Percentiles rank a stretch among this genome's conserved stretches.
These are phyloP conservation scores for Berberis thunbergii DNA, from an alignment of 164 flowering plant species.

Conservation along the genomic window DNA sequence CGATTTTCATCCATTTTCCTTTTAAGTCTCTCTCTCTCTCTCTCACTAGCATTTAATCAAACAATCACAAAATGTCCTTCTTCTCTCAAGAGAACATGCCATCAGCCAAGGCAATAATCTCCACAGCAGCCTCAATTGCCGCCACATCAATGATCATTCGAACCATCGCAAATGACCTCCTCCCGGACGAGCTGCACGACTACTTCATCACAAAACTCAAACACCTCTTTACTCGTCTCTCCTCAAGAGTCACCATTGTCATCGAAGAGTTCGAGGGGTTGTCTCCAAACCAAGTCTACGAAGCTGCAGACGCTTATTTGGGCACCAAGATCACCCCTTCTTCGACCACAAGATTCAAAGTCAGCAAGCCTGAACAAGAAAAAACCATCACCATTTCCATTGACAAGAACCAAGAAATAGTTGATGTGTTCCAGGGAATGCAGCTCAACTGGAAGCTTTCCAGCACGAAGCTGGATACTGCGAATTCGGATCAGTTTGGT, in stretches of 20 bases:
- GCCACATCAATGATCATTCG: conserved; percentile 38
- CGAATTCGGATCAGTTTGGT: not conserved
- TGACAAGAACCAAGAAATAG: conserved; percentile 15
- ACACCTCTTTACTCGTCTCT: not conserved
- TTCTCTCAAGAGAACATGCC: conserved; percentile 7
- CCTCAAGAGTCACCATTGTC: conserved; percentile 6
- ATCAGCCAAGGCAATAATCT: conserved; percentile 21
- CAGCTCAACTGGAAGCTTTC: conserved; percentile 11
- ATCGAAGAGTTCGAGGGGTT: conserved; percentile 37
- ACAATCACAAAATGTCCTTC: too few species aligned
- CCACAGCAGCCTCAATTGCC: conserved; percentile 38
- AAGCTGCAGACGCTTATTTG: conserved; percentile 29
- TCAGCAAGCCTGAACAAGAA: conserved; percentile 22
- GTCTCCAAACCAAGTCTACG: conserved; percentile 25
- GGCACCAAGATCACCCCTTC: conserved; percentile 21
- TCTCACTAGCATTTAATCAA: too few species aligned
- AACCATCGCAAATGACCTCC: conserved; percentile 27
- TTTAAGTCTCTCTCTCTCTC: too few species aligned
- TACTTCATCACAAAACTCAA: conserved; percentile 15
- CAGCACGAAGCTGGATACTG: too few species aligned
- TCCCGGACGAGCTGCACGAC: conserved; percentile 28
- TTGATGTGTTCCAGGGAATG: conserved; percentile 13
- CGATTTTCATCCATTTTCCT: too few species aligned
- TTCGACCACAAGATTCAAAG: conserved; percentile 10
- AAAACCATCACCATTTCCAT: conserved; percentile 12